phyloP scores from a whole-genome alignment of 1,284 basidiomycete genomes.

The Mycosarcoma mackinlayi region DNA sequence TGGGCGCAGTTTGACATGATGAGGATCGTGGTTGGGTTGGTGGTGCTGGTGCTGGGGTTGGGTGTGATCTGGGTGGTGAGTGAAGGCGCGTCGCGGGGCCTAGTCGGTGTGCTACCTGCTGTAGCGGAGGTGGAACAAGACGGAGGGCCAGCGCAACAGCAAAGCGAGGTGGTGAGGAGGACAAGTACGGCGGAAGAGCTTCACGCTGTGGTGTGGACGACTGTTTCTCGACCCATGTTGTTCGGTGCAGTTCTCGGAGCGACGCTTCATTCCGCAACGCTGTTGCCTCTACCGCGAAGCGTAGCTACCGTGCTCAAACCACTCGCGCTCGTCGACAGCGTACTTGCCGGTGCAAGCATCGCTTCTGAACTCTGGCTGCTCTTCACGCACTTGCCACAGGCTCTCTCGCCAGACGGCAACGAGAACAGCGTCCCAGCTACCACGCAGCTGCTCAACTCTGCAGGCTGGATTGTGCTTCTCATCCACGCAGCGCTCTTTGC shows the following conservation, averaged over 20 bases:
- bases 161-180: neutral
- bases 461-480: conserved; percentile 28
- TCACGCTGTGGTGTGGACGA: conserved; percentile 1
- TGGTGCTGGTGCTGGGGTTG: conserved; percentile 67
- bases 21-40: conserved; percentile 77
- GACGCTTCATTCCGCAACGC: neutral
- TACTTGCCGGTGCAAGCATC: conserved; percentile 14
- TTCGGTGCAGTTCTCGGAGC: conserved; percentile 1
- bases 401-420: neutral
- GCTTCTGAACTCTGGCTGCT: conserved; percentile 22
- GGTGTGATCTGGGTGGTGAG: conserved; percentile 21
- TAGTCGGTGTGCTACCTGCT: conserved; percentile 8
- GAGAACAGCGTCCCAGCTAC: conserved; percentile 8
- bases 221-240: conserved; percentile 1
- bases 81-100: conserved; percentile 13
- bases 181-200: conserved; percentile 28
- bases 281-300: neutral
- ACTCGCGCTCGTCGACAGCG: conserved; percentile 32
- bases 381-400: neutral
- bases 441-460: conserved; percentile 9
- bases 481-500: conserved; percentile 57
- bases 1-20: conserved; percentile 94
- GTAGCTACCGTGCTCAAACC: neutral
- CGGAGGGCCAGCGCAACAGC: neutral
- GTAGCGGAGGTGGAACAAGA: neutral